Conservation (phyloP, 2,329 filamentous ascomycete genomes). For the Fusarium oligoseptatum region DNA sequence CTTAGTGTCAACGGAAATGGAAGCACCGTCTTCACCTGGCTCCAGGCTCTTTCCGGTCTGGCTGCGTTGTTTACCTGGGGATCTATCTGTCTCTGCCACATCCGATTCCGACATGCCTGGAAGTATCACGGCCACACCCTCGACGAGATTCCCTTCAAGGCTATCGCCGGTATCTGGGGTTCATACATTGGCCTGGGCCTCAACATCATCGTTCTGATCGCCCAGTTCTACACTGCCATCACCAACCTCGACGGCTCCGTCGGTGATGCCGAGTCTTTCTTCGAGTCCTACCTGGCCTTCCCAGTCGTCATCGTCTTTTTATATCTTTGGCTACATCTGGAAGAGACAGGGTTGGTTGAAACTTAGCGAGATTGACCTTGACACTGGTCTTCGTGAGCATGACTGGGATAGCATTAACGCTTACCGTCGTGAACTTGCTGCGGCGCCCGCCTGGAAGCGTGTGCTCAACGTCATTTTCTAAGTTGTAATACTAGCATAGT, state of each 20-base stretch:
- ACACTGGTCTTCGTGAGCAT: slow-evolving; percentile 72
- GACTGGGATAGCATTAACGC: slow-evolving; percentile 71
- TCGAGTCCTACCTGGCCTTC: slow-evolving; percentile 66
- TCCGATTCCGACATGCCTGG: slow-evolving; percentile 78
- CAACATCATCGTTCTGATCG: slow-evolving; percentile 68
- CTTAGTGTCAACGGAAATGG: slow-evolving; percentile 60
- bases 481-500: background rate
- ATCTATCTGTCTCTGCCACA: slow-evolving; percentile 76
- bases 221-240: slow-evolving; percentile 66
- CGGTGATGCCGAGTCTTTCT: slow-evolving; percentile 59
- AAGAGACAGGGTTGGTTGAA: slow-evolving; percentile 72
- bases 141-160: slow-evolving; percentile 76
- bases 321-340: slow-evolving; percentile 70
- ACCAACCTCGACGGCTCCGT: slow-evolving; percentile 50
- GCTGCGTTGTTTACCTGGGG: slow-evolving; percentile 78
- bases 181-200: slow-evolving; percentile 74
- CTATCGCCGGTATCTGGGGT: slow-evolving; percentile 71
- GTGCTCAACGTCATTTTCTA: slow-evolving; percentile 49
- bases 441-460: slow-evolving; percentile 61
- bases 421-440: slow-evolving; percentile 58
- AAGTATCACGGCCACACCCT: slow-evolving; percentile 70
- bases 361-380: slow-evolving; percentile 74
- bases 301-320: slow-evolving; percentile 70
- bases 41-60: slow-evolving; percentile 74
- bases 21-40: slow-evolving; percentile 72